Evolutionary conservation across 176 grass and related monocot species (phyloP).

Genomic region (Avena insularis): DNA sequence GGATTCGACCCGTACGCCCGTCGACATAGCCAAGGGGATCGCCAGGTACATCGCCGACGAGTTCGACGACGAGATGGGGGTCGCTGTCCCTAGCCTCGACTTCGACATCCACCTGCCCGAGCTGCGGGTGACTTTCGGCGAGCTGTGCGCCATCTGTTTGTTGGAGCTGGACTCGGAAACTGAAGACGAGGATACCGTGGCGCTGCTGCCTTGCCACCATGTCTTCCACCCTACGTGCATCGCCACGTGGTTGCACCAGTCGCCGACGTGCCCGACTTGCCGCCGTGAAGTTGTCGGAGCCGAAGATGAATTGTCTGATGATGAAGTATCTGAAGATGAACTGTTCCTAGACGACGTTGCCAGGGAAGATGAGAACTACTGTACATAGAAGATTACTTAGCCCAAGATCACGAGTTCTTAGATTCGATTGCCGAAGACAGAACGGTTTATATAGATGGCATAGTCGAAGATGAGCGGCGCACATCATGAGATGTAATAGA

Average conservation of each 20-base stretch:
- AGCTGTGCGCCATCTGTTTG: background rate
- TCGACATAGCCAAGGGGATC: background rate
- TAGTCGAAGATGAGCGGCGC: background rate
- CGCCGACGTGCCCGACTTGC: background rate
- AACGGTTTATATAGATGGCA: background rate
- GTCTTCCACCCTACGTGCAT: background rate
- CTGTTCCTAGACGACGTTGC: background rate
- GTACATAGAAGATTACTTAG: background rate
- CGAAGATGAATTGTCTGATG: background rate
- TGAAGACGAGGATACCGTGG: background rate
- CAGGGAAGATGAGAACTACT: background rate
- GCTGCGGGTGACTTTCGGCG: background rate
- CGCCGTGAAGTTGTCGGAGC: background rate
- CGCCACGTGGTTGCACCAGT: background rate
- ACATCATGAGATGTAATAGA: background rate
- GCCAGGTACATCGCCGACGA: background rate
- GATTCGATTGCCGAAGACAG: background rate
- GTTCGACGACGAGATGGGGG: background rate
- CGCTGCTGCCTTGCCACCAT: background rate
- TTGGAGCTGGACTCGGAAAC: background rate
- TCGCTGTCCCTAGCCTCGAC: background rate
- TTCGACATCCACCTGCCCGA: background rate
- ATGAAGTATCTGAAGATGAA: background rate
- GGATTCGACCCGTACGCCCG: background rate
- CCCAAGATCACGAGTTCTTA: background rate